A percentile compares a stretch with the other conserved stretches of the same genome.
These are phyloP conservation scores for Cylindrotheca closterium DNA, from an alignment of 108 stramenopile genomes.

Conservation along the genomic window DNA sequence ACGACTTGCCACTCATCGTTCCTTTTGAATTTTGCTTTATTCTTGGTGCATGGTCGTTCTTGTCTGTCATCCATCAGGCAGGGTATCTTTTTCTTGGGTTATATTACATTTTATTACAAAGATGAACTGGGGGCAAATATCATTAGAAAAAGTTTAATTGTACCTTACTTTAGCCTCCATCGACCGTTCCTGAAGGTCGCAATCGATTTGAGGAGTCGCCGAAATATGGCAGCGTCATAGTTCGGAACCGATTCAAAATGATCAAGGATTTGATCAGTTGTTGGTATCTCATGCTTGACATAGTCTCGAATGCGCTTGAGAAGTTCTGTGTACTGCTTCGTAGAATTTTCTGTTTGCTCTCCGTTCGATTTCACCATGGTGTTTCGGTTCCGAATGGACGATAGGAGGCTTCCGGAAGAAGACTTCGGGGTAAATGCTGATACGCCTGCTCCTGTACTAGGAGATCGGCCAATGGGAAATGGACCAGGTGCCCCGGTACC, in stretches of 20 bases:
- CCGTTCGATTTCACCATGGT: constrained; percentile 34
- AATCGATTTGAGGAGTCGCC: constrained; percentile 65
- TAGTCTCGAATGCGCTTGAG: constrained; percentile 49
- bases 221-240: constrained; percentile 65
- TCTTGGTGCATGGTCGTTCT: too few species aligned
- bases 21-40: too few species aligned
- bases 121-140: too few species aligned
- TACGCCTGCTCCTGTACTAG: background rate
- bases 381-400: constrained; percentile 53
- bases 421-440: constrained; percentile 3
- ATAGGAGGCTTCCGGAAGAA: constrained; percentile 37
- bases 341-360: constrained; percentile 9
- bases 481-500: background rate
- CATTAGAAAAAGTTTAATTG: too few species aligned
- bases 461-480: too few species aligned
- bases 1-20: too few species aligned
- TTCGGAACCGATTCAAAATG: constrained; percentile 61
- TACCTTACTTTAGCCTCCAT: constrained; percentile 42
- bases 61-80: too few species aligned
- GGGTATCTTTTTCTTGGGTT: too few species aligned
- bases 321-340: constrained; percentile 44
- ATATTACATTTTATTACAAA: too few species aligned
- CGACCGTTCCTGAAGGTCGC: constrained; percentile 55
- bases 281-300: constrained; percentile 41
- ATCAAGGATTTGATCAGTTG: constrained; percentile 62